Evolutionary conservation across 495 filamentous ascomycete species (phyloP), one percentile per base, ranked within the genome.

Genomic region (Penicillium alfredii): DNA sequence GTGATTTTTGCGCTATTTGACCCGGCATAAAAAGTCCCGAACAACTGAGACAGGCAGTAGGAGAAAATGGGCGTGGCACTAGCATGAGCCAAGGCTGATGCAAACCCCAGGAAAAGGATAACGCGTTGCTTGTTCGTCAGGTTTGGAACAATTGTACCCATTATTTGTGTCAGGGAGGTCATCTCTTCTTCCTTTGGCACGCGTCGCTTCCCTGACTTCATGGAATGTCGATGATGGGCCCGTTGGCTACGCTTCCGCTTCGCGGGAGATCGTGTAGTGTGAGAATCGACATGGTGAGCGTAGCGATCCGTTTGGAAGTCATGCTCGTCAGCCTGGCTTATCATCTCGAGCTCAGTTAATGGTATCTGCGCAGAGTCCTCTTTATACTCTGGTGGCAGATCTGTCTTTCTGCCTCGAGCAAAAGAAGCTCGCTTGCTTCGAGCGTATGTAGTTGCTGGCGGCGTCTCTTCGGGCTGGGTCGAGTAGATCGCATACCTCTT

Each of bases 21-120:
- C 7, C 63, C 38, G 5, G 71, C 42, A 53, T 78, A 88, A 54
- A 94, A 84, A 0, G 82, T 78, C 5, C 58, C 56, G 2, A 94
- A 68, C 0, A 98, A 72, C 36, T 82, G 72, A 2, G 88, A 74
- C 23, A 98, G 82, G 20, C 84, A 66, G 42, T 72, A 86, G 0
- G 85, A 84, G 56, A 94, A 96, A 0, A 77, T 56, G 0, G 92
- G 89, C 0, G 81, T 89, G 26, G 77, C 70, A 19, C 70, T 74
- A 6, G 84, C 81, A 36, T 86, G 80, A 1, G 80, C 46, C 5
- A 83, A 47, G 3, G 84, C 76, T 20, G 72, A 66, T 2, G 73
- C 20, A 19, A 86, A 65, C 0, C 84, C 88, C 2, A 76, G 30
- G 3, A 83, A 17, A 0, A 94, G 62, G 25, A 78, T 55, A 0